Percentiles rank a stretch among this genome's conserved stretches.
phyloP scores from a whole-genome alignment of 1,284 basidiomycete species.

The Anthracocystis setariae region DNA sequence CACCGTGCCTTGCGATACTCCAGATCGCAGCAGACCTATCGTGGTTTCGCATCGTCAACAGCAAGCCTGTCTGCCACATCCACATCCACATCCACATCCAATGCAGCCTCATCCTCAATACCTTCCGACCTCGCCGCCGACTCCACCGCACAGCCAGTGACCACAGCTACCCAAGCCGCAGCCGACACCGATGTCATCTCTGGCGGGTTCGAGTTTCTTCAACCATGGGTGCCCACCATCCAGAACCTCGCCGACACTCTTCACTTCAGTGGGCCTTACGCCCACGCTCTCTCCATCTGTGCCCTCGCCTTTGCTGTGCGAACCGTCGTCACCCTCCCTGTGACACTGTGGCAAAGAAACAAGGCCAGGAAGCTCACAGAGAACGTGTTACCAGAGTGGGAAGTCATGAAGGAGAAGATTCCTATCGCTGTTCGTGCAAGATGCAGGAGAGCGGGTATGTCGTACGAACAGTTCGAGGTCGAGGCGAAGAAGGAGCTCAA shows the following conservation, averaged over 20 bases:
- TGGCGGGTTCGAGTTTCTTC: conserved; percentile 46
- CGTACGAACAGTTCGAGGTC: conserved; percentile 71
- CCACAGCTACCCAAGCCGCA: conserved; percentile 7
- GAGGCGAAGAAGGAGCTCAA: conserved; percentile 66
- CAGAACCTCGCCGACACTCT: conserved; percentile 46
- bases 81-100: background rate
- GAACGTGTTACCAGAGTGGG: conserved; percentile 76
- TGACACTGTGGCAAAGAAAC: conserved; percentile 80
- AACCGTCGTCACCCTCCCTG: conserved; percentile 76
- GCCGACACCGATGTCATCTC: conserved; percentile 10
- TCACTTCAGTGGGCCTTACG: conserved; percentile 44
- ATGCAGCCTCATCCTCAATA: conserved; percentile 5
- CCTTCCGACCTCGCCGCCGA: background rate
- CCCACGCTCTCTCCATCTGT: conserved; percentile 76
- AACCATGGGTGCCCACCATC: conserved; percentile 46
- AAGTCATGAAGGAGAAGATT: conserved; percentile 71
- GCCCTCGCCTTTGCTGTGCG: conserved; percentile 77
- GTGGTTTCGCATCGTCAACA: conserved; percentile 29
- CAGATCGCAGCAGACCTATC: background rate
- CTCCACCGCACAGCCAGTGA: background rate
- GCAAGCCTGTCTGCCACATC: background rate
- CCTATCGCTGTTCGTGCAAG: conserved; percentile 70
- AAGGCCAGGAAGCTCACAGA: conserved; percentile 77
- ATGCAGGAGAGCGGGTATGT: conserved; percentile 72
- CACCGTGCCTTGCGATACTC: background rate